Base-by-base conservation (phyloP, 2,329 filamentous ascomycete genomes). In the Aciculosporium take region DNA sequence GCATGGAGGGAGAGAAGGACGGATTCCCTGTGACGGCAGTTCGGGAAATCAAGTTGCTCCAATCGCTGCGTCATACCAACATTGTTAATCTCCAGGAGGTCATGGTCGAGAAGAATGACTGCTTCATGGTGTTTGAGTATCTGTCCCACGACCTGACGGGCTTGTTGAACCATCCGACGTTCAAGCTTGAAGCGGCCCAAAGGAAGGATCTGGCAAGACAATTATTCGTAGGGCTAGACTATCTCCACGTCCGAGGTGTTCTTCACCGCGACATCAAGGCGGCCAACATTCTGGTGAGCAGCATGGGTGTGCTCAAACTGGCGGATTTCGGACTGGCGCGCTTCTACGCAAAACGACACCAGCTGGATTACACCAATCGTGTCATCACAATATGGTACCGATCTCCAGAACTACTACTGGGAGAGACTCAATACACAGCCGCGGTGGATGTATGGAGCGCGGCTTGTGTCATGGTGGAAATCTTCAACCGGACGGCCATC, bases 61-160 rank as follows among this genome's bases (percentile, higher is more conserved):
- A 94, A 56, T 88, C 84, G 3, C 69, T 94, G 18, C 79, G 81
- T 47, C 85, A 94, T 53, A 65, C 71, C 45, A 94, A 93, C 53
- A 79, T 94, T 39, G 85, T 94, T 43, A 78, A 79, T 31, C 66
- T 94, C 15, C 77, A 84, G 49, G 87, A 94, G 63, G 85, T 93
- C 49, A 98, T 98, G 91, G 91, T 98, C 2, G 91, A 98, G 63
- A 84, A 82, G 56, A 96, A 96, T 51, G 88, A 96, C 61, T 98
- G 91, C 60, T 98, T 94, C 63, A 98, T 98, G 91, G 91, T 98
- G 3, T 98, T 98, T 49, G 91, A 98, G 59, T 98, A 98, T 56
- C 72, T 96, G 25, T 89, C 91, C 1, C 91, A 98, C 58, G 91
- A 98, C 59, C 68, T 98, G 46, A 98, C 91, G 3, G 91, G 91